Conservation (phyloP, 2,329 filamentous ascomycete genomes). For the Colletotrichum lindemuthianum region DNA sequence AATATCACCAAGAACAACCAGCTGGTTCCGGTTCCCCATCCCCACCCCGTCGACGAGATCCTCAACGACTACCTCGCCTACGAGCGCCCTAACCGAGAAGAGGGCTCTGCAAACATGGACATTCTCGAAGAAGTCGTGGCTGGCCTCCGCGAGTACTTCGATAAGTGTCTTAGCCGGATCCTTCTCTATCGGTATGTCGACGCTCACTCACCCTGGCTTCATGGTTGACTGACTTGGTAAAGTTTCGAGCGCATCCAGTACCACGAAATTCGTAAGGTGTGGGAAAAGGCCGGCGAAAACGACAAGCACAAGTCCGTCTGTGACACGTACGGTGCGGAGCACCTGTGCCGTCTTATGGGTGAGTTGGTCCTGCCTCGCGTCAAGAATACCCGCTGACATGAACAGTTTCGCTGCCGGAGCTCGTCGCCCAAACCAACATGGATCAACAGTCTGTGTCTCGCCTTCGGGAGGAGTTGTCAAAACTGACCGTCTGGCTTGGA, state of each 20-base stretch:
- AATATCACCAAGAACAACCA: slow-evolving; percentile 96
- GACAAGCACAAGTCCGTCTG: slow-evolving; percentile 76
- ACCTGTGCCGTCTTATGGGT: slow-evolving; percentile 90
- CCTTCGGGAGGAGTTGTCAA: slow-evolving; percentile 87
- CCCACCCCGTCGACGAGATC: slow-evolving; percentile 78
- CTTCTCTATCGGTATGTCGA: slow-evolving; percentile 76
- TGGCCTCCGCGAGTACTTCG: slow-evolving; percentile 93
- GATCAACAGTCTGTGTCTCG: slow-evolving; percentile 89
- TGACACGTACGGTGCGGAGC: slow-evolving; percentile 93
- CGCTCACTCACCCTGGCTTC: too few relatives aligned
- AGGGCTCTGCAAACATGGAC: slow-evolving; percentile 78
- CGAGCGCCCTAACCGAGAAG: slow-evolving; percentile 72
- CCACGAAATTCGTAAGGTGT: slow-evolving; percentile 77
- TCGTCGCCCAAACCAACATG: slow-evolving; percentile 98
- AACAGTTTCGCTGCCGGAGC: slow-evolving; percentile 87
- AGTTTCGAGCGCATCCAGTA: slow-evolving; percentile 94
- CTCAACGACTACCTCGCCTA: slow-evolving; percentile 82
- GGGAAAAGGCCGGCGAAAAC: slow-evolving; percentile 70
- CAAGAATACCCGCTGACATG: slow-evolving; percentile 22
- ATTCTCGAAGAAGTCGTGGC: slow-evolving; percentile 90
- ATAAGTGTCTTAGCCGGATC: slow-evolving; percentile 87
- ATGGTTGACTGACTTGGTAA: slow-evolving; percentile 1
- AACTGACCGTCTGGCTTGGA: slow-evolving; percentile 86
- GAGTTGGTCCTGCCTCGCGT: slow-evolving; percentile 45
- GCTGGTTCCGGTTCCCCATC: slow-evolving; percentile 84